These are phyloP conservation scores for Phytopythium helicoides DNA, from an alignment of 352 stramenopile species.

Conservation along the genomic window DNA sequence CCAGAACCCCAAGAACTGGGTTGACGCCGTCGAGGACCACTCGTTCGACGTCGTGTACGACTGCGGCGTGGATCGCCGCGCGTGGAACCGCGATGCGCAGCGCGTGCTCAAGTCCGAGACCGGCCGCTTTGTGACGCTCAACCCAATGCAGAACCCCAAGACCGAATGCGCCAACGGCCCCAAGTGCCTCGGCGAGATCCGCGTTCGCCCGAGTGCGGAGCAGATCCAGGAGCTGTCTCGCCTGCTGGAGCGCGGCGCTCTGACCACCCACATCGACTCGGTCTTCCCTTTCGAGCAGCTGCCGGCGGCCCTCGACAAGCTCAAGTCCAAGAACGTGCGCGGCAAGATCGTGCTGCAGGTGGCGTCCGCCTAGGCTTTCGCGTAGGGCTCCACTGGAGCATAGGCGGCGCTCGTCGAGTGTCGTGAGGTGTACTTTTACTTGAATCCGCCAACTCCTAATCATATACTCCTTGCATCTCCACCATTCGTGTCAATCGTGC, in stretches of 20 bases:
- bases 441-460: too few species aligned
- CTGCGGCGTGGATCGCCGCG: constrained; percentile 25
- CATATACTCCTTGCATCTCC: too few species aligned
- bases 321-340: constrained; percentile 31
- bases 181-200: constrained; percentile 24
- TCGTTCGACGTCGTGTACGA: constrained; percentile 39
- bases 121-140: constrained; percentile 25
- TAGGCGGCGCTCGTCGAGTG: too few species aligned
- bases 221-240: constrained; percentile 37
- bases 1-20: constrained; percentile 50
- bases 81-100: constrained; percentile 29
- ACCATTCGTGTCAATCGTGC: too few species aligned
- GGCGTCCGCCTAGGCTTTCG: neutral
- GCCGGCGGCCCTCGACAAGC: constrained; percentile 28
- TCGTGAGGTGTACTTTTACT: too few species aligned
- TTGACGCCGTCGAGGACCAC: constrained; percentile 25
- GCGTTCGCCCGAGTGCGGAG: constrained; percentile 16
- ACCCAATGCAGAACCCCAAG: constrained; percentile 25
- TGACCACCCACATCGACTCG: constrained; percentile 34
- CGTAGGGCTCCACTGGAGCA: neutral
- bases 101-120: constrained; percentile 25
- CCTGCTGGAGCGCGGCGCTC: constrained; percentile 22
- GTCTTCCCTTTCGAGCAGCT: constrained; percentile 43
- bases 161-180: constrained; percentile 37
- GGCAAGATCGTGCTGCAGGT: constrained; percentile 56